phyloP scores from a whole-genome alignment of 352 stramenopile genomes.

The Globisporangium ultimum region DNA sequence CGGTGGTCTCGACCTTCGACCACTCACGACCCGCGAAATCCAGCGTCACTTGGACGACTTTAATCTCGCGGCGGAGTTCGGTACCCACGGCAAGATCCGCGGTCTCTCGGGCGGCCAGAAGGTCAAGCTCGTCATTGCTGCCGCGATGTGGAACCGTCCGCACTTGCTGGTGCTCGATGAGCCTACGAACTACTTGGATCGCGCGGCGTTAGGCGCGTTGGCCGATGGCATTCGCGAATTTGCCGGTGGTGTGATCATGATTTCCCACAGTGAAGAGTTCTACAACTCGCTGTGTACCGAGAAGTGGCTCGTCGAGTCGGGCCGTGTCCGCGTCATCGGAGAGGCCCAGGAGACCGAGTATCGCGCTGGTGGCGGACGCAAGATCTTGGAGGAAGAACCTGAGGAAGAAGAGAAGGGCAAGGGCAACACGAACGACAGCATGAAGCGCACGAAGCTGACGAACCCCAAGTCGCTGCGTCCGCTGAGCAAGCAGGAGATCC shows the following conservation, averaged over 20 bases:
- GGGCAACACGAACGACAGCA: constrained; percentile 42
- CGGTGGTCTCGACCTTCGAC: constrained; percentile 51
- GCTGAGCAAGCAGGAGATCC: constrained; percentile 67
- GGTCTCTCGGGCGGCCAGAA: constrained; percentile 78
- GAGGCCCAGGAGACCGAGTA: constrained; percentile 76
- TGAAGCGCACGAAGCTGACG: constrained; percentile 66
- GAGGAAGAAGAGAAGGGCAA: constrained; percentile 42
- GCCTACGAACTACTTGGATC: constrained; percentile 87
- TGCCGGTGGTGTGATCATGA: constrained; percentile 72
- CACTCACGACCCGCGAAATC: constrained; percentile 66
- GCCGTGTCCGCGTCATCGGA: constrained; percentile 58
- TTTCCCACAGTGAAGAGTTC: constrained; percentile 81
- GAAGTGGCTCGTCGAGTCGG: constrained; percentile 73
- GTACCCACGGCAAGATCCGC: constrained; percentile 77
- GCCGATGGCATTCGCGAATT: constrained; percentile 72
- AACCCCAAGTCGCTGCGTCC: constrained; percentile 72
- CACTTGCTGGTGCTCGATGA: constrained; percentile 89
- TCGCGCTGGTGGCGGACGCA: constrained; percentile 51
- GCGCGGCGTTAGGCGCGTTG: constrained; percentile 52
- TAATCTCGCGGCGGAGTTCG: constrained; percentile 63
- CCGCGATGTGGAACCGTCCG: constrained; percentile 78
- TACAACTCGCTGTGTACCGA: constrained; percentile 80
- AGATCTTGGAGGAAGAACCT: constrained; percentile 53
- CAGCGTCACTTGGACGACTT: constrained; percentile 80
- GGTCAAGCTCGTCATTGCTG: constrained; percentile 77